Evolutionary conservation across 495 filamentous ascomycete species (phyloP).

Genomic region (Talaromyces ruber): DNA sequence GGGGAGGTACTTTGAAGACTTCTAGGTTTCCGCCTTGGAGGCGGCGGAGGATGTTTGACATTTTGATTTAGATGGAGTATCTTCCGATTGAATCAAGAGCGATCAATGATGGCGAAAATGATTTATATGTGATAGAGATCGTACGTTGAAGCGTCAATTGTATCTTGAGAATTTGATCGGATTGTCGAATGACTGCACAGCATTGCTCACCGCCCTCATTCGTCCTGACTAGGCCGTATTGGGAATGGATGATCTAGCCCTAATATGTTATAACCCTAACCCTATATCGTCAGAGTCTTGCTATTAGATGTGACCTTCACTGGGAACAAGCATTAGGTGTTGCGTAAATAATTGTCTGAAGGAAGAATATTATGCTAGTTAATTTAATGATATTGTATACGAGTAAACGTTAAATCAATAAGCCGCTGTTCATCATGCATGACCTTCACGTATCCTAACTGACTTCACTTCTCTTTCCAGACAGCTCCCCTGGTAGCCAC

Average conservation of each 20-base stretch:
- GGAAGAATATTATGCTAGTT: background rate
- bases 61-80: constrained; percentile 5
- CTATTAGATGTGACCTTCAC: background rate
- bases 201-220: background rate
- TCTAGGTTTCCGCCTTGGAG: constrained; percentile 81
- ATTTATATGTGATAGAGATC: background rate
- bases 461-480: background rate
- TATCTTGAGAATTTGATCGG: background rate
- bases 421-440: background rate
- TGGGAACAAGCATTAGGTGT: too few species aligned
- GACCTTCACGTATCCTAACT: background rate
- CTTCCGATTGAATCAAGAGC: background rate
- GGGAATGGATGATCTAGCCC: background rate
- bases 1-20: constrained; percentile 71
- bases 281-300: background rate
- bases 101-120: background rate
- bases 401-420: background rate
- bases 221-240: background rate
- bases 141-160: background rate
- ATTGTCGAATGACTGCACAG: background rate
- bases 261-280: background rate
- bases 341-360: background rate
- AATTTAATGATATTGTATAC: background rate
- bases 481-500: background rate
- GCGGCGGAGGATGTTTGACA: constrained; percentile 32